These are phyloP conservation scores for Solanum hybrid DNA, from an alignment of 305 asterid genomes.

Conservation along the genomic window DNA sequence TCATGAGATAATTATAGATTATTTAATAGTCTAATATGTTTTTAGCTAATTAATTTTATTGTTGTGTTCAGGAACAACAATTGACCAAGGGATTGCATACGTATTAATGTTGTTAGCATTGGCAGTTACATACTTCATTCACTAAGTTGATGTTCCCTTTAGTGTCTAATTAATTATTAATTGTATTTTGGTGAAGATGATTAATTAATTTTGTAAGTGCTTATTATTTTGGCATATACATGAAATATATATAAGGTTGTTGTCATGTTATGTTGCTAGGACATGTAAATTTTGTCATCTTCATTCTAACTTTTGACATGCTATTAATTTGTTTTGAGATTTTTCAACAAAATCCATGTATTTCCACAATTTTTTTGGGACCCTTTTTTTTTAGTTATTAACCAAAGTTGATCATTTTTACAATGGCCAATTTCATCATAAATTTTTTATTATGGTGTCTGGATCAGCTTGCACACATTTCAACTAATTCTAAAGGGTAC, in stretches of 20 bases:
- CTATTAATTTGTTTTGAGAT: neutral
- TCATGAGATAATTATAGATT: neutral
- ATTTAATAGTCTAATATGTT: neutral
- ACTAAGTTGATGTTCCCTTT: slow-evolving; percentile 32
- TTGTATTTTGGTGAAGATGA: neutral
- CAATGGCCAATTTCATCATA: neutral
- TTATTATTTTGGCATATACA: neutral
- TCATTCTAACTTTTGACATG: neutral
- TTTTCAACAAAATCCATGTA: neutral
- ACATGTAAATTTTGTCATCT: neutral
- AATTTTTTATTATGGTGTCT: neutral
- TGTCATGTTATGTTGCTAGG: neutral
- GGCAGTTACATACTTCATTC: slow-evolving; percentile 62
- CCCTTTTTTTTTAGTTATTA: neutral
- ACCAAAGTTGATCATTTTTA: neutral
- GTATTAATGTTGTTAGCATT: slow-evolving; percentile 57
- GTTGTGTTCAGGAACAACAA: slow-evolving; percentile 40
- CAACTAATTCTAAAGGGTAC: too few relatives aligned
- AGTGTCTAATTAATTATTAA: slow-evolving; percentile 11
- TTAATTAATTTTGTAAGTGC: neutral
- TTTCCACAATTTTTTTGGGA: neutral
- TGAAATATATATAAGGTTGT: neutral
- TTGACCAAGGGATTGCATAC: slow-evolving; percentile 68
- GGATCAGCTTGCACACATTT: neutral
- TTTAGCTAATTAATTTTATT: neutral